A percentile compares a stretch with the other conserved stretches of the same genome.
Conservation (phyloP, 495 filamentous ascomycete genomes). For the Halenospora varia region DNA sequence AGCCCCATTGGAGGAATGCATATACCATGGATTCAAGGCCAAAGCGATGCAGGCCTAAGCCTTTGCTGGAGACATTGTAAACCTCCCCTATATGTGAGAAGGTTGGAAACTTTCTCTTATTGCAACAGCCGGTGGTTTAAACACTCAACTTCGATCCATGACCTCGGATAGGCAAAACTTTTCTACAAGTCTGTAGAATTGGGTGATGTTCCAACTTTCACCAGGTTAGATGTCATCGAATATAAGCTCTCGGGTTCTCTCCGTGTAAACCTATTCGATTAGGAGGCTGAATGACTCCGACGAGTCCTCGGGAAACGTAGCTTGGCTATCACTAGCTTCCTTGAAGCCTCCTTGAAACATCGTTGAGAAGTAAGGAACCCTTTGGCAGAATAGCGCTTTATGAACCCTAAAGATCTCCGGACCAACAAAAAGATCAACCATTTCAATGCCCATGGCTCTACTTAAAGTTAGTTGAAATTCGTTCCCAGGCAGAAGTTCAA, state of each 20-base stretch:
- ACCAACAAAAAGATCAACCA: not conserved
- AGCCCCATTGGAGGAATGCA: no score
- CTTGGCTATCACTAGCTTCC: not conserved
- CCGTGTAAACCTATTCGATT: not conserved
- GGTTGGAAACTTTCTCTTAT: not conserved
- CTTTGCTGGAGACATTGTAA: no score
- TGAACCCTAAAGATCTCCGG: not conserved
- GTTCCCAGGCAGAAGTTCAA: no score
- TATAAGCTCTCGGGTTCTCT: not conserved
- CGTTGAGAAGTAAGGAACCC: not conserved
- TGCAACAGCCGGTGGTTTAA: not conserved
- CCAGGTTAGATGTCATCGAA: not conserved
- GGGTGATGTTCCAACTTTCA: no score
- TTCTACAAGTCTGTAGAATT: not conserved
- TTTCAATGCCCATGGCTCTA: conserved; percentile 2
- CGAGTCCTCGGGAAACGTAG: not conserved
- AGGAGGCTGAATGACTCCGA: not conserved
- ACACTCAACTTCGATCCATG: not conserved
- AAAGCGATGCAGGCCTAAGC: no score
- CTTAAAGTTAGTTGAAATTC: conserved; percentile 20
- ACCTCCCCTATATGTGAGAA: not conserved
- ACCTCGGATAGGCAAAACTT: not conserved
- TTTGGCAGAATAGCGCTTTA: not conserved
- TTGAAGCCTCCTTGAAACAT: not conserved
- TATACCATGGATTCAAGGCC: no score